Evolutionary conservation across 2,329 filamentous ascomycete genomes (phyloP), one percentile per base, ranked within the genome.

Genomic region (Phaeoacremonium minimum): DNA sequence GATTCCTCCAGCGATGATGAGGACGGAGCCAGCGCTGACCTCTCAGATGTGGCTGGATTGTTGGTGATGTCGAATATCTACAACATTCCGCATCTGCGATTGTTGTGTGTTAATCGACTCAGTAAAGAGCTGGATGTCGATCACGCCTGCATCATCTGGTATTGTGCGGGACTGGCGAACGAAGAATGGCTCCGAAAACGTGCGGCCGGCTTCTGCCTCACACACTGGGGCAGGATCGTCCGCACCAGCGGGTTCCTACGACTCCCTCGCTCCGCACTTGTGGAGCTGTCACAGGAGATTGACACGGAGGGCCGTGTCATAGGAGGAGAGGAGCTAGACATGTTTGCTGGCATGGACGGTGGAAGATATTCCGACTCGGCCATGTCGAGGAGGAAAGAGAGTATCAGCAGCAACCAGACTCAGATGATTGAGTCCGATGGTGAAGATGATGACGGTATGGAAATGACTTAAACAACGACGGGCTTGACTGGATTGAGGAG

Each of bases 51-150:
- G 12, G 91, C 93, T 1, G 91, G 93, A 7, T 80, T 98, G 60
- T 75, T 98, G 4, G 91, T 98, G 46, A 94, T 98, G 87, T 89
- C 89, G 30, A 96, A 97, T 58, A 87, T 97, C 32, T 98, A 98
- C 65, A 91, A 96, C 55, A 94, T 98, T 67, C 90, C 90, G 2
- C 88, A 93, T 48, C 78, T 98, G 16, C 85, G 91, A 15, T 76
- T 95, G 7, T 73, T 97, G 2, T 96, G 91, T 57, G 86, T 97
- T 37, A 91, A 95, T 56, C 80, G 93, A 7, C 74, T 98, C 4
- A 84, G 86, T 38, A 85, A 87, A 43, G 93, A 98, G 55, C 76
- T 98, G 4, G 91, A 97, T 55, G 85, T 97, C 28, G 87, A 95
- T 42, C 89, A 96, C 54, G 91, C 91, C 4, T 95, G 93, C 46